These are phyloP conservation scores for Collariella sp. DNA, from an alignment of 495 filamentous ascomycete genomes.

Conservation along the genomic window DNA sequence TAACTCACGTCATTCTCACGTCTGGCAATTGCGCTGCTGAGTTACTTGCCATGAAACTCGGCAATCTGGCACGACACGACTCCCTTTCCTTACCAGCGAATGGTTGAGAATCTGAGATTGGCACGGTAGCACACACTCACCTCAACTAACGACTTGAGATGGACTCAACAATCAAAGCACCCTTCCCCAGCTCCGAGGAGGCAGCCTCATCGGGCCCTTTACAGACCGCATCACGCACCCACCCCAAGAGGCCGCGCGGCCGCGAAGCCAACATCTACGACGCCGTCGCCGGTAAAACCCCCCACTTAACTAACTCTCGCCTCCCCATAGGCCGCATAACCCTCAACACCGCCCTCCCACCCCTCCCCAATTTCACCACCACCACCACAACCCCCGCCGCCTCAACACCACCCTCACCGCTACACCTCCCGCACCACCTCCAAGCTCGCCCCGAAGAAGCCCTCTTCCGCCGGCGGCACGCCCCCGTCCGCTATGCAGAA, in stretches of 20 bases:
- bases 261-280: conserved; percentile 61
- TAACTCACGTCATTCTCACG: background rate
- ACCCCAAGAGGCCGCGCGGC: conserved; percentile 1
- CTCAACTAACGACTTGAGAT: too few species aligned
- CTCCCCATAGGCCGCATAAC: conserved; percentile 39
- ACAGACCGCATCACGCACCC: background rate
- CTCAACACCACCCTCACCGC: conserved; percentile 38
- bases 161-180: background rate
- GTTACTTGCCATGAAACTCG: background rate
- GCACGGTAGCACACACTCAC: background rate
- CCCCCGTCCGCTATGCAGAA: conserved; percentile 57
- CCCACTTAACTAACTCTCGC: background rate
- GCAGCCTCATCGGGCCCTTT: background rate
- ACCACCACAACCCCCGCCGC: conserved; percentile 33
- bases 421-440: conserved; percentile 41
- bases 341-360: conserved; percentile 15
- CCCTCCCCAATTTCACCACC: conserved; percentile 25
- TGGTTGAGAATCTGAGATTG: background rate
- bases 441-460: conserved; percentile 60
- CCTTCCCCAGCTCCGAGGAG: background rate
- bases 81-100: background rate
- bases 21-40: background rate
- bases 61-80: background rate
- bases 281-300: conserved; percentile 58
- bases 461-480: conserved; percentile 55